These are phyloP conservation scores for Ceratocystis harringtonii DNA, from an alignment of 2,329 filamentous ascomycete species.

Conservation along the genomic window DNA sequence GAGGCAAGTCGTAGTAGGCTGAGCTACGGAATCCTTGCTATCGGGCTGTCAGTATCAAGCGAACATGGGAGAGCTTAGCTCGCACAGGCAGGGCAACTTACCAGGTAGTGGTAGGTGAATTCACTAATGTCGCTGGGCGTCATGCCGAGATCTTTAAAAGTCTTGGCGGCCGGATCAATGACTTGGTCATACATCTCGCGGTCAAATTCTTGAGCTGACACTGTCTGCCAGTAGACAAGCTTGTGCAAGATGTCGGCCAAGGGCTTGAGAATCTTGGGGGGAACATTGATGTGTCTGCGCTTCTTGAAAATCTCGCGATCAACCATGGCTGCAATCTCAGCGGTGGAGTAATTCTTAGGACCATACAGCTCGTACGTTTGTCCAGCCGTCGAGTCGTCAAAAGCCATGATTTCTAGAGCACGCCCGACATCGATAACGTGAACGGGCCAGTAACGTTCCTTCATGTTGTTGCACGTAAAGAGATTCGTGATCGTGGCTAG, in stretches of 20 bases:
- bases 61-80: neutral
- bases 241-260: slow-evolving; percentile 61
- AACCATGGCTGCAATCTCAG: slow-evolving; percentile 72
- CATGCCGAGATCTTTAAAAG: slow-evolving; percentile 84
- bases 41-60: slow-evolving; percentile 23
- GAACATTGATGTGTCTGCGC: slow-evolving; percentile 80
- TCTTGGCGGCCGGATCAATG: slow-evolving; percentile 85
- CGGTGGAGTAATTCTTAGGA: slow-evolving; percentile 79
- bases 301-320: slow-evolving; percentile 86
- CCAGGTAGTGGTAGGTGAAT: slow-evolving; percentile 87
- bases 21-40: slow-evolving; percentile 83
- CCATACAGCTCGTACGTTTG: slow-evolving; percentile 93
- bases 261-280: slow-evolving; percentile 65
- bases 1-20: slow-evolving; percentile 82
- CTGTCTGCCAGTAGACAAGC: slow-evolving; percentile 73
- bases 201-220: slow-evolving; percentile 75
- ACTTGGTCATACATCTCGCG: slow-evolving; percentile 84
- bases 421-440: slow-evolving; percentile 86
- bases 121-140: slow-evolving; percentile 73
- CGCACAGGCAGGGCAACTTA: slow-evolving; percentile 32
- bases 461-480: slow-evolving; percentile 84
- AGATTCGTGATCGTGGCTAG: slow-evolving; percentile 68
- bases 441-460: slow-evolving; percentile 79
- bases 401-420: slow-evolving; percentile 77
- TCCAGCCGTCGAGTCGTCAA: slow-evolving; percentile 76